Evolutionary conservation across 2,329 filamentous ascomycete genomes (phyloP).

Genomic region (Myriosclerotinia curreyana): DNA sequence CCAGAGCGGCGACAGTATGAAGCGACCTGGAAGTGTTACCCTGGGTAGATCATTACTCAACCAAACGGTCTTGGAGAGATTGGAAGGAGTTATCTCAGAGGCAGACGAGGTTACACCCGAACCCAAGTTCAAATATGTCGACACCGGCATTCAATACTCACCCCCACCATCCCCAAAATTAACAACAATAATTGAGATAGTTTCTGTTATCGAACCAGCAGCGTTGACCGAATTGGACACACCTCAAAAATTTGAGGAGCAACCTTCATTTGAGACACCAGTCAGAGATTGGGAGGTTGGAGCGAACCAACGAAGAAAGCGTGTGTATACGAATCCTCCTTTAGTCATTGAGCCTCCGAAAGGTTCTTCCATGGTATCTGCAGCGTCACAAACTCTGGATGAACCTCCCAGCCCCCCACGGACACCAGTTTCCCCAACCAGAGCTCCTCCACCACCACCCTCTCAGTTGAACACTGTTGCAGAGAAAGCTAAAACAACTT

Average conservation of each 20-base stretch:
- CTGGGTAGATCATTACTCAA: constrained; percentile 54
- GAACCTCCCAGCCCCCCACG: constrained; percentile 62
- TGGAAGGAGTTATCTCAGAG: constrained; percentile 52
- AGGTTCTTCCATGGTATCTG: constrained; percentile 58
- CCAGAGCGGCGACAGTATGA: constrained; percentile 57
- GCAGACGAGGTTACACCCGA: constrained; percentile 46
- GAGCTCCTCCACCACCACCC: constrained; percentile 44
- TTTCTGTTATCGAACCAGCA: constrained; percentile 46
- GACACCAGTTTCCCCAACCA: constrained; percentile 56
- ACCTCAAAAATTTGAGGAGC: constrained; percentile 28
- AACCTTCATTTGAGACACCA: constrained; percentile 41
- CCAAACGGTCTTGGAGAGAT: constrained; percentile 52
- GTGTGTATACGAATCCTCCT: constrained; percentile 55
- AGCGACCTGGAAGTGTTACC: constrained; percentile 53
- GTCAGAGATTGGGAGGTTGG: constrained; percentile 58
- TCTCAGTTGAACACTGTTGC: constrained; percentile 22
- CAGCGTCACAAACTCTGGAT: constrained; percentile 60
- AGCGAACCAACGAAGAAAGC: constrained; percentile 71
- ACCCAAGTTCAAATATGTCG: constrained; percentile 59
- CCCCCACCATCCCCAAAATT: constrained; percentile 71
- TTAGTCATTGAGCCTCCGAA: constrained; percentile 49
- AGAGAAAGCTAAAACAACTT: constrained; percentile 47
- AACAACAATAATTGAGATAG: constrained; percentile 40
- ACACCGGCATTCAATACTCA: constrained; percentile 78
- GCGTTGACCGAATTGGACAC: not conserved